These are phyloP conservation scores for Vitis hybrid DNA, from an alignment of 177 flowering plant genomes.

Conservation along the genomic window DNA sequence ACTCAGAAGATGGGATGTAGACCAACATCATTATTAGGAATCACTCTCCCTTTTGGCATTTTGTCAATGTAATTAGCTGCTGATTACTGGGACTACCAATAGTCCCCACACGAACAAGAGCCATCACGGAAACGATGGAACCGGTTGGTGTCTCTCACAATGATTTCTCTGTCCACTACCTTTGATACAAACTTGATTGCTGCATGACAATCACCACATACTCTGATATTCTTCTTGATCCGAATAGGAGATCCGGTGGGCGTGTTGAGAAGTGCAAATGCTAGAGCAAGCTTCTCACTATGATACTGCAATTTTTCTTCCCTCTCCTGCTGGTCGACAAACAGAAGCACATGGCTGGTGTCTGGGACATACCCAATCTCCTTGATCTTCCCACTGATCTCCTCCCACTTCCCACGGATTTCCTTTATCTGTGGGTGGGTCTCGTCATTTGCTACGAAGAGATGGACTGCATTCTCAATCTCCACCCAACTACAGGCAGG, in stretches of 20 bases:
- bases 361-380: conserved; percentile 61
- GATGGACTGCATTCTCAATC: conserved; percentile 51
- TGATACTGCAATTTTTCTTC: conserved; percentile 52
- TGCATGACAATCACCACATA: conserved; percentile 32
- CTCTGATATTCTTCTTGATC: conserved; percentile 42
- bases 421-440: conserved; percentile 47
- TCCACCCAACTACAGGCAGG: conserved; percentile 76
- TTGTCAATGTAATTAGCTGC: not conserved
- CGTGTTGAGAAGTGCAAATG: conserved; percentile 44
- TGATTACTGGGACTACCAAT: conserved; percentile 20
- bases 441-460: conserved; percentile 57
- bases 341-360: conserved; percentile 54
- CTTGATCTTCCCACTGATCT: conserved; percentile 36
- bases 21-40: not conserved
- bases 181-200: conserved; percentile 25
- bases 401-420: conserved; percentile 44
- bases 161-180: conserved; percentile 22
- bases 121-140: conserved; percentile 27
- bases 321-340: conserved; percentile 50
- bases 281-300: conserved; percentile 52
- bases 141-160: conserved; percentile 29
- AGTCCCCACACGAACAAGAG: conserved; percentile 28
- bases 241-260: conserved; percentile 35
- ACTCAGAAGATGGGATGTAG: not conserved
- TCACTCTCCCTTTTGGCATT: not conserved